Conservation (phyloP, 2,329 filamentous ascomycete species). For the Lachnellula occidentalis region DNA sequence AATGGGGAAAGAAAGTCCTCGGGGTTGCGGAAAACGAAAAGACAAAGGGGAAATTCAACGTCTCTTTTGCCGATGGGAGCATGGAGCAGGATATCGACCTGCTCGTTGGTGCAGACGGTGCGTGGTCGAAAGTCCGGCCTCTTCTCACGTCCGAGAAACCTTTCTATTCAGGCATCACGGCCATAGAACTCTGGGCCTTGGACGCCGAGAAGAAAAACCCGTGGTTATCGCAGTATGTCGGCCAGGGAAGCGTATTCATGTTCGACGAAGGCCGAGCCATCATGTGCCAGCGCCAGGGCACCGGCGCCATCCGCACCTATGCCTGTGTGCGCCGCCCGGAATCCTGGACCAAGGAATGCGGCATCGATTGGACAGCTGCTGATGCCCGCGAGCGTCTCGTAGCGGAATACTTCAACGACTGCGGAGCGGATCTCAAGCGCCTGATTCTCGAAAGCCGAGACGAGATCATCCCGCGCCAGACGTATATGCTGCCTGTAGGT, state of each 20-base stretch:
- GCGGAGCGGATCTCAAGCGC: slow-evolving; percentile 17
- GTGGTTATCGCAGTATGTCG: slow-evolving; percentile 34
- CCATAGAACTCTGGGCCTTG: slow-evolving; percentile 22
- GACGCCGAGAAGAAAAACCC: slow-evolving; percentile 31
- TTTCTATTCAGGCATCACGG: slow-evolving; percentile 33
- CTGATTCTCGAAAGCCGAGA: slow-evolving; percentile 14
- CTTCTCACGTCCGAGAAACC: slow-evolving; percentile 30
- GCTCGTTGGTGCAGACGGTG: slow-evolving; percentile 37
- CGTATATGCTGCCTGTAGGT: slow-evolving; percentile 32
- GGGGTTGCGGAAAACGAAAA: slow-evolving; percentile 4
- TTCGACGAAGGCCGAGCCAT: slow-evolving; percentile 32
- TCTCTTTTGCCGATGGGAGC: slow-evolving; percentile 10
- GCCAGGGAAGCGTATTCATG: slow-evolving; percentile 32
- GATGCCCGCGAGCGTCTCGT: slow-evolving; percentile 12
- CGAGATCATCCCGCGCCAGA: slow-evolving; percentile 14
- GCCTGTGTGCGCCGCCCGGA: slow-evolving; percentile 20
- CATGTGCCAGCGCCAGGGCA: slow-evolving; percentile 36
- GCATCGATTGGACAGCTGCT: slow-evolving; percentile 19
- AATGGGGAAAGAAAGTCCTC: slow-evolving; percentile 36
- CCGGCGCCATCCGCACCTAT: slow-evolving; percentile 34
- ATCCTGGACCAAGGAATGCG: slow-evolving; percentile 19
- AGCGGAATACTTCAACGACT: slow-evolving; percentile 16
- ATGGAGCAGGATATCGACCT: slow-evolving; percentile 31
- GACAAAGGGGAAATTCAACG: slow-evolving; percentile 10
- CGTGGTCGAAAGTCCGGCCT: slow-evolving; percentile 36